Evolutionary conservation across 495 filamentous ascomycete species (phyloP), one percentile per base, ranked within the genome.

Genomic region (Penicillium canescens): DNA sequence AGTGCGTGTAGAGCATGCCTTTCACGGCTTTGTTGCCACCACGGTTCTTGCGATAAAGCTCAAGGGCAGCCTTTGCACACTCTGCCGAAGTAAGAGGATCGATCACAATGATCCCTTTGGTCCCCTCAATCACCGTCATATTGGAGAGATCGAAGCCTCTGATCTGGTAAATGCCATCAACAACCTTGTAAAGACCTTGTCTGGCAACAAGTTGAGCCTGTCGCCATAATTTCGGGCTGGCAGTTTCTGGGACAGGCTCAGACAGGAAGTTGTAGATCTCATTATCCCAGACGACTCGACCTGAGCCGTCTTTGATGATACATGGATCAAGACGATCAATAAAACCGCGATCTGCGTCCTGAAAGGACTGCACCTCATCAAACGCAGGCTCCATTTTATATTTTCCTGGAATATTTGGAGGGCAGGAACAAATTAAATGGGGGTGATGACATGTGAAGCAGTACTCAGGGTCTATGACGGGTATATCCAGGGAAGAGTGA

Each of bases 111-210:
- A 66, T 31, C 2, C 60, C 63, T 13, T 42, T 46, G 6, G 47
- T 42, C 9, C 63, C 59, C 20, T 65, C 61, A n/a, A 65, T 49
- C 34, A 65, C 43, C 18, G 61, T 65, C 33, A 55, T 61, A 42
- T 61, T 61, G 2, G 61, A 61, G 8, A 65, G 41, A 14, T 61
- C 61, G 16, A 56, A 48, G 4, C 54, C 55, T 11, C 61, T 55
- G 8, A 61, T 31, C 20, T 65, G 61, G 42, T 61, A 65, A 16
- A 65, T 59, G 12, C 57, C 52, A 23, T 23, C 31, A 18, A 38
- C 47, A 21, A 65, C 50, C 16, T 59, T 37, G 50, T 50, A 65
- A 8, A 63, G 55, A 0, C 60, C 63, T 24, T 61, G 54, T 31
- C 47, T 44, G 20, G 43, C 38, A 26, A 36, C 20, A 4, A 65